Base-by-base conservation (phyloP, 2,329 filamentous ascomycete species). In the Aspergillus spinulosporus region DNA sequence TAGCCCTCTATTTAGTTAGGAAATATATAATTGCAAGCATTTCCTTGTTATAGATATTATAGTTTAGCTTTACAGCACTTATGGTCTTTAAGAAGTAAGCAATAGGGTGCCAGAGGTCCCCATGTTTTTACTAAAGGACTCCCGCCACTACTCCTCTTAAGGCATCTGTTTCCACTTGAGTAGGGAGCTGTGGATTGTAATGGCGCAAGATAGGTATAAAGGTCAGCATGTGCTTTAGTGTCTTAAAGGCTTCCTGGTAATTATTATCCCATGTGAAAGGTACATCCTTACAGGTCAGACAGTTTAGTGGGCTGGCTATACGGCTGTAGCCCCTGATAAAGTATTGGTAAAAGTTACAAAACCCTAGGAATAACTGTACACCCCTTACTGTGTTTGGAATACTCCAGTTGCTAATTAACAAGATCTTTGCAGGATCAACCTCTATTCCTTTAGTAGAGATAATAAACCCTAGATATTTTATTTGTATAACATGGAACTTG, bases 31-130 rank as follows among this genome's bases (percentile, higher is more conserved):
- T 66, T 8, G 63, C 63, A 26, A 73, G 42, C 11, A 72, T 55
- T 47, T 73, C 62, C 36, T 70, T 67, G 49, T 73, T 57, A 53
- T 72, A 58, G 11, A 68, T 69, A 9, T 67, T 45, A 53, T 72
- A 72, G 44, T 66, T 64, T 12, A 21, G 59, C 56, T 72, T 54
- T 2, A 54, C 42, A 5, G 37, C 15, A 2, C 21, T 47, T 8
- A 66, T 54, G 48, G 64, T 70, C 34, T 62, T 61, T 3, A 57
- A 70, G 31, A 59, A 71, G 54, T 58, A 70, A 9, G 56, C 55
- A 42, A 65, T 45, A 15, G 49, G 21, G 28, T 32, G 21, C 21
- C 21, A 21, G 21, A 21, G 21, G 21, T 21, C 21, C 21, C 21
- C 21, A 21, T 21, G 21, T 21, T 21, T 21, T 21, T 21, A 21